Base-by-base conservation (phyloP, 495 filamentous ascomycete genomes). In the Trichoderma orchidacearum region DNA sequence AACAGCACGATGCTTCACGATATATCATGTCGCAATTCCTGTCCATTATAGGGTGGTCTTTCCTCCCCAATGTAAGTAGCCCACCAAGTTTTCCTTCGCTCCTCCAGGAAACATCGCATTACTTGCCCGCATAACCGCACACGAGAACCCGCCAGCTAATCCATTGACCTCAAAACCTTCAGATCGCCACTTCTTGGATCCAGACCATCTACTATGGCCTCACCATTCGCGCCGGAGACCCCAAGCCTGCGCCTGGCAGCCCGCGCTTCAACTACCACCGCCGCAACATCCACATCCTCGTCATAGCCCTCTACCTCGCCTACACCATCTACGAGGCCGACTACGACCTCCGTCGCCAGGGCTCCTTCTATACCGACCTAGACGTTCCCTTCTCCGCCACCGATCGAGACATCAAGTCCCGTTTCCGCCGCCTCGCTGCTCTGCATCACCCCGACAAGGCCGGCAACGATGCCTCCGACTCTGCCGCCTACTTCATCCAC, bases 311-410 rank as follows among this genome's bases (percentile, higher is more conserved):
- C 45, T 98, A 97, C 71, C 85, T 98, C 18, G 71, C 87, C 58
- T 97, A 96, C 74, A 96, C 88, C 31, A 83, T 98, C 62, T 96
- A 90, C 72, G 92, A 97, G 71, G 85, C 86, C 56, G 89, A 95
- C 75, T 85, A 86, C 69, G 79, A 86, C 48, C 72, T 97, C 2
- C 85, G 80, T 36, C 73, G 76, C 54, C 71, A 75, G 0, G 81
- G 85, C 23, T 80, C 86, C 73, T 95, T 87, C 72, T 97, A 96
- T 71, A 70, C 79, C 48, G 80, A 80, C 41, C 77, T 98, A 0
- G 80, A 79, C 15, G 75, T 95, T 0, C 77, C 83, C 8, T 76
- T 82, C 29, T 65, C 79, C 56, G 86, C 82, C 23, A 80, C 83
- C 55, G 89, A 93, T 38, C 81, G 82, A 59, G 79, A 80, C 0